A percentile compares a stretch with the other conserved stretches of the same genome.
These are phyloP conservation scores for Cokeromyces recurvatus DNA, from an alignment of 371 early-diverging fungal genomes.

Conservation along the genomic window DNA sequence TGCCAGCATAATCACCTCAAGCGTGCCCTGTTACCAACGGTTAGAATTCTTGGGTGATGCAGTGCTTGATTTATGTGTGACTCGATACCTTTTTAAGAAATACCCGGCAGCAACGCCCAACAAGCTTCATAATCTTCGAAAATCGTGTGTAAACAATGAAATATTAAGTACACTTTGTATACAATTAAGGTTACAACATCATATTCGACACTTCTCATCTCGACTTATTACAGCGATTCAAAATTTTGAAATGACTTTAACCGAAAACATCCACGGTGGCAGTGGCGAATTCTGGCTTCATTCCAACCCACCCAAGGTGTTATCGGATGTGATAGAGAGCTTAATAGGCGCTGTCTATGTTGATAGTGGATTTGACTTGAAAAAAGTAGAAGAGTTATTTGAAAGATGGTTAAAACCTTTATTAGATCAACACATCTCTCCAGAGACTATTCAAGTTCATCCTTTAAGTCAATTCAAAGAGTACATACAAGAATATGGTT, in stretches of 20 bases:
- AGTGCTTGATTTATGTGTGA: constrained; percentile 73
- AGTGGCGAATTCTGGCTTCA: constrained; percentile 71
- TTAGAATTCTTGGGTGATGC: constrained; percentile 93
- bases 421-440: constrained; percentile 44
- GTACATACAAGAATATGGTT: constrained; percentile 34
- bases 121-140: constrained; percentile 64
- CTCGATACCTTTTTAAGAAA: constrained; percentile 61
- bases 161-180: constrained; percentile 69
- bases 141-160: constrained; percentile 79
- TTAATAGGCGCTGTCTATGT: constrained; percentile 86
- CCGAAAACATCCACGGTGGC: no score
- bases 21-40: constrained; percentile 76
- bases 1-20: constrained; percentile 51
- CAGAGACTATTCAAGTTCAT: constrained; percentile 40
- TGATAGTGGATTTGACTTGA: constrained; percentile 69
- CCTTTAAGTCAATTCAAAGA: constrained; percentile 34
- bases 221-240: constrained; percentile 41
- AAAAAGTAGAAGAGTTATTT: constrained; percentile 42
- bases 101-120: constrained; percentile 57
- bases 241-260: constrained; percentile 31
- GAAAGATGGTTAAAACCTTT: constrained; percentile 42
- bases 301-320: constrained; percentile 77
- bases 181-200: constrained; percentile 53
- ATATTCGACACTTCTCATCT: constrained; percentile 59
- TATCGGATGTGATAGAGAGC: constrained; percentile 87